phyloP scores from a whole-genome alignment of 2,329 filamentous ascomycete species.

The Verticillium zaregamsianum region DNA sequence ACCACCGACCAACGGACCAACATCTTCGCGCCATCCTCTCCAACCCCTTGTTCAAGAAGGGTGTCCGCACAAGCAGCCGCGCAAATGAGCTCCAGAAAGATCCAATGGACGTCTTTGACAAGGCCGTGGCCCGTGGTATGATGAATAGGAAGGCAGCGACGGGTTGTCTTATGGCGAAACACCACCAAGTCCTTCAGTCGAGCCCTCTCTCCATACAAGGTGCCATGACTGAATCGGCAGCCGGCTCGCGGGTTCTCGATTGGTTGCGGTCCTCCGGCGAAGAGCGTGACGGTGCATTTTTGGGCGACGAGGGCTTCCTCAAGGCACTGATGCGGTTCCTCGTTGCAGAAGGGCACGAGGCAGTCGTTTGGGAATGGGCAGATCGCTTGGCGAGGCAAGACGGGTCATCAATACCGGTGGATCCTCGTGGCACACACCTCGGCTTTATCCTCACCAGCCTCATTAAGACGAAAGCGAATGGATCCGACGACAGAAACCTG shows the following conservation, averaged over 20 bases:
- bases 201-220: constrained; percentile 24
- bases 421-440: constrained; percentile 4
- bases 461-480: constrained; percentile 36
- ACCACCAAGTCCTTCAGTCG: constrained; percentile 32
- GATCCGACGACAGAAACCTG: constrained; percentile 30
- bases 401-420: constrained; percentile 4
- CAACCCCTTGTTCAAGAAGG: constrained; percentile 49
- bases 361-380: constrained; percentile 48
- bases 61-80: constrained; percentile 17
- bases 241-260: constrained; percentile 42
- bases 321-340: constrained; percentile 43
- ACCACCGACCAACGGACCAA: constrained; percentile 36
- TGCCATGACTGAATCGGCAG: constrained; percentile 36
- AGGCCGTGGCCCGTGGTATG: constrained; percentile 50
- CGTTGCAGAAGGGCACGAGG: constrained; percentile 47
- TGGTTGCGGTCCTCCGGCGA: constrained; percentile 51
- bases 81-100: constrained; percentile 22
- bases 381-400: constrained; percentile 14
- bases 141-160: constrained; percentile 51
- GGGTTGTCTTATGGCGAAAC: constrained; percentile 48
- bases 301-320: constrained; percentile 34
- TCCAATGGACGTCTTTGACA: constrained; percentile 52
- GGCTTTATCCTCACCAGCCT: constrained; percentile 31
- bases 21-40: constrained; percentile 54
- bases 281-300: constrained; percentile 41